Base-by-base conservation (phyloP, 306 rosid genomes). In the Citrullus amarus region DNA sequence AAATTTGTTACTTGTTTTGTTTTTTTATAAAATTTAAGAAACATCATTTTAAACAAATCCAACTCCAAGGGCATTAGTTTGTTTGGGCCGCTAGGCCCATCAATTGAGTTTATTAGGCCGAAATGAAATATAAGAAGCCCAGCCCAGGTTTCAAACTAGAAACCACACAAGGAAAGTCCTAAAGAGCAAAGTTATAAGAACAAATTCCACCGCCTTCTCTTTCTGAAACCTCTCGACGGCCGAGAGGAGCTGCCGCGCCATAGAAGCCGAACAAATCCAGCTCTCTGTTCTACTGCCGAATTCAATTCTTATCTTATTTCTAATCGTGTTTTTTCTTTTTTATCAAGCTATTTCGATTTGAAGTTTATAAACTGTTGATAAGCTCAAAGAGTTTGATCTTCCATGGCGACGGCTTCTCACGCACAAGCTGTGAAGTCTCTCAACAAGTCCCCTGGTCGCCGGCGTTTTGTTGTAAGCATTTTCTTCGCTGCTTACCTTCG, bases 391-490 rank as follows among this genome's bases (percentile, higher is more conserved):
- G 9, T 75, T 41, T 34, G 60, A 32, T 41, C 67, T 58, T 30
- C 59, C 51, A 92, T 93, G 98, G 96, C 93, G 54, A 89, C 94
- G 10, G 30, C 86, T 14, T 86, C 91, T 28, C 88, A 92, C 18
- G 90, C 93, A 65, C 88, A 84, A 82, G 93, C 96, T 2, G 98
- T 94, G 77, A 94, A 94, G 88, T 91, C 96, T 55, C 98, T 92
- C 81, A 94, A 91, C 86, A 91, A 86, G 39, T 85, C 90, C 67
- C 69, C 89, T 1, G 95, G 98, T 10, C 88, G 91, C 79, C 90
- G 88, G 28, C 96, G 98, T 72, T 92, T 89, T 70, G 87, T 86
- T 14, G 98, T 94, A 81, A 82, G 95, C 46, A 25, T 72, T 50
- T 56, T 50, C 41, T 50, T 9, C 9, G 44, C 60, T 32, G n/a